A percentile compares a stretch with the other conserved stretches of the same genome.
phyloP scores from a whole-genome alignment of 805 yeast species.

The Starmerella etchellsii region DNA sequence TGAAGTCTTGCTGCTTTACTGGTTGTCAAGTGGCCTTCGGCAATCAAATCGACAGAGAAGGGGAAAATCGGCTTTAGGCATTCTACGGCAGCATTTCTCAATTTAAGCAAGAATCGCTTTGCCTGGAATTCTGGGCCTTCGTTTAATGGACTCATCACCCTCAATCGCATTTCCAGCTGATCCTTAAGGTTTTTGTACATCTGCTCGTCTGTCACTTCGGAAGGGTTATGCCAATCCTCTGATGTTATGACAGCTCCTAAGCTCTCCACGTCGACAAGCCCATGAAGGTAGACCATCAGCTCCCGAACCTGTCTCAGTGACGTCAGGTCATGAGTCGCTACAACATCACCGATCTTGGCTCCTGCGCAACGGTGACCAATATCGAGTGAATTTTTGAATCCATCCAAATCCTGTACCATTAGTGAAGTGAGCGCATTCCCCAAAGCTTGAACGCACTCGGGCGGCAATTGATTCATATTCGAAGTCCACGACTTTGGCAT shows the following conservation, averaged over 20 bases:
- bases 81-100: constrained; percentile 38
- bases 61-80: constrained; percentile 10
- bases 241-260: constrained; percentile 23
- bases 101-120: constrained; percentile 45
- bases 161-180: constrained; percentile 8
- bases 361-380: constrained; percentile 51
- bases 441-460: constrained; percentile 11
- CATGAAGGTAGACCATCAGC: constrained; percentile 43
- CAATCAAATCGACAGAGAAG: constrained; percentile 22
- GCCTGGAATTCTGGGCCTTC: constrained; percentile 45
- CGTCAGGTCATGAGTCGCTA: constrained; percentile 27
- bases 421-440: constrained; percentile 50
- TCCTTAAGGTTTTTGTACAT: constrained; percentile 1
- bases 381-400: constrained; percentile 33
- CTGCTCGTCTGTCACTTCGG: neutral
- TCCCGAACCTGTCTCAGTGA: constrained; percentile 36
- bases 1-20: constrained; percentile 30
- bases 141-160: constrained; percentile 21
- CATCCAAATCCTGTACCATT: constrained; percentile 25
- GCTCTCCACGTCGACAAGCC: constrained; percentile 44
- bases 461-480: constrained; percentile 5
- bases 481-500: neutral
- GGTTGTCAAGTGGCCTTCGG: constrained; percentile 41
- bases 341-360: constrained; percentile 38
- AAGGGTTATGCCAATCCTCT: neutral